Base-by-base conservation (phyloP, 805 yeast species). In the Yamadazyma philogaea region DNA sequence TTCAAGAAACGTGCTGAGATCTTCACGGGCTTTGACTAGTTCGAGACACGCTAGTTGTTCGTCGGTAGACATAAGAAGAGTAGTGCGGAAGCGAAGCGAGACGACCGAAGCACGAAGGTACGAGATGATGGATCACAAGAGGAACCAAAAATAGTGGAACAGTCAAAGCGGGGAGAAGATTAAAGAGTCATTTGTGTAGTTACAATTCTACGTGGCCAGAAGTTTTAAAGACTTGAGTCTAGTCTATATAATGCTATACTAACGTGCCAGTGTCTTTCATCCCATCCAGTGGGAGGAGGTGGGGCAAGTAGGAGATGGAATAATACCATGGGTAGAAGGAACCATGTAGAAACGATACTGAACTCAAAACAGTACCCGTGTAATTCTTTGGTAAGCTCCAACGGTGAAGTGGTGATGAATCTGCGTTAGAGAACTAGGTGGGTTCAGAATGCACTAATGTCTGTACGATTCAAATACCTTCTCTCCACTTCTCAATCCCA, bases 401-500 rank as follows among this genome's bases (percentile, higher is more conserved):
- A 8, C 11, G 12, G 28, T 24, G 12, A 24, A 8, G 28, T 8
- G 28, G 12, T 24, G 28, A 8, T 8, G n/a, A n/a, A n/a, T n/a
- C n/a, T n/a, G n/a, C n/a, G n/a, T n/a, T n/a, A n/a, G n/a, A n/a
- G n/a, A n/a, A n/a, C n/a, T n/a, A n/a, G n/a, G n/a, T n/a, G n/a
- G n/a, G n/a, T n/a, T n/a, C n/a, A n/a, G 33, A 30, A 6, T 15
- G 14, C 4, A 16, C 17, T 17, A 36, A 17, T 27, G 39, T 24
- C 40, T 19, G 15, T 30, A 38, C 7, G 31, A 49, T 41, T 77
- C 82, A 55, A 83, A 80, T 2, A 77, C 74, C 44, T 70, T 69
- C 48, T 82, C 89, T 2, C 96, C 96, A 44, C 72, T 70, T 55
- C 86, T 82, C 49, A 91, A 69, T 6, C 95, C 79, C 42, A 91